A percentile compares a stretch with the other conserved stretches of the same genome.
Conservation (phyloP, 225 moss, liverwort and hornwort genomes). For the Pseudisothecium myosuroides region DNA sequence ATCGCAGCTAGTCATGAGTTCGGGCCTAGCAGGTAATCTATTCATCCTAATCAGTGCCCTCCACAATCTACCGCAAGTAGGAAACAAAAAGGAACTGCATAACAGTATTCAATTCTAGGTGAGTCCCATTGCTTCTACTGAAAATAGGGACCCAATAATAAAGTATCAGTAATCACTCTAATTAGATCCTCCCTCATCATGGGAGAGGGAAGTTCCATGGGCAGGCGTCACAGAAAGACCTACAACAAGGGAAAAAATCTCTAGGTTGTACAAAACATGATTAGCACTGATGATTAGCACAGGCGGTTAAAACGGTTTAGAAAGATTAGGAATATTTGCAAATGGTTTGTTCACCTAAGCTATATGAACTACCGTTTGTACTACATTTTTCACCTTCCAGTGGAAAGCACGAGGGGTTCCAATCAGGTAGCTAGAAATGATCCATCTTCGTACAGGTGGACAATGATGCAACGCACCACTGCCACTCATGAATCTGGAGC, state of each 20-base stretch:
- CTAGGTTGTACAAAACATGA: not conserved
- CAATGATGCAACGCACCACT: conserved; percentile 1
- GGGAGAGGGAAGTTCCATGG: not conserved
- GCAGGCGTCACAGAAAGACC: not conserved
- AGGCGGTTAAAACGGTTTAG: not conserved
- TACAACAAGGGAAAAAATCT: not conserved
- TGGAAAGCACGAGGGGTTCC: not conserved
- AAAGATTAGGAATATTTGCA: not conserved
- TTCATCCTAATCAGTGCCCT: not conserved
- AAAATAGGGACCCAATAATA: not conserved
- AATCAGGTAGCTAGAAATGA: conserved; percentile 3
- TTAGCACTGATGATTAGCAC: not conserved
- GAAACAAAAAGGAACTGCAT: not conserved
- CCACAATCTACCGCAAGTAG: not conserved
- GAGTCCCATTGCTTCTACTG: not conserved
- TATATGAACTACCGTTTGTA: not conserved
- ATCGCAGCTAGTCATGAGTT: not conserved
- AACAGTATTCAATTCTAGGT: not conserved
- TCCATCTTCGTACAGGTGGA: not conserved
- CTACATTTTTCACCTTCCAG: not conserved
- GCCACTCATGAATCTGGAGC: not conserved
- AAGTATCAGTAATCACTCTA: not conserved
- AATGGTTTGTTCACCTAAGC: not conserved
- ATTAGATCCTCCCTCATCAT: not conserved
- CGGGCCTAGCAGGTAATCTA: not conserved